Evolutionary conservation across 2,329 filamentous ascomycete genomes (phyloP).

Genomic region (Pseudopyrenochaeta lycopersici): DNA sequence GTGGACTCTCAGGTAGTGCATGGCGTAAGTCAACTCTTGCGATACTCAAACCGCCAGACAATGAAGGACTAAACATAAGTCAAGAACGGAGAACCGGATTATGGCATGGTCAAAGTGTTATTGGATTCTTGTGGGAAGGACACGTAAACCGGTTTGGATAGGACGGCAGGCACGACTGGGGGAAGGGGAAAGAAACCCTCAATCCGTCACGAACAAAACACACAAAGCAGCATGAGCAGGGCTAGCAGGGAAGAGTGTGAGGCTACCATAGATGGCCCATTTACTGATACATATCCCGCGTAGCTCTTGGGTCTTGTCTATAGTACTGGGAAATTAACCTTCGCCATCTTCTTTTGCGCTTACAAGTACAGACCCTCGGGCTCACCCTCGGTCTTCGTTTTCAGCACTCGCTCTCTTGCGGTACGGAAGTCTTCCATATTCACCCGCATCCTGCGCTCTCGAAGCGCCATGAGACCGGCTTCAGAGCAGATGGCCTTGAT

Average conservation of each 20-base stretch:
- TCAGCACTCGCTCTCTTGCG: conserved; percentile 91
- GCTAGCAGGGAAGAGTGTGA: conserved; percentile 7
- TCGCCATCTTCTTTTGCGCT: background rate
- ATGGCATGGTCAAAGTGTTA: too few species aligned
- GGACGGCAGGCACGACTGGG: background rate
- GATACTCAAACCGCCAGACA: too few species aligned
- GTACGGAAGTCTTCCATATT: conserved; percentile 98
- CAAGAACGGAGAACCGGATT: too few species aligned
- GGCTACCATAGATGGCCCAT: conserved; percentile 9
- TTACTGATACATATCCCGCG: conserved; percentile 29
- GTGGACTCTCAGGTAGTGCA: too few species aligned
- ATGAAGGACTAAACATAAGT: too few species aligned
- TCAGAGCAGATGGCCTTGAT: conserved; percentile 99
- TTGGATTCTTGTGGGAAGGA: too few species aligned
- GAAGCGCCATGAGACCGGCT: conserved; percentile 90
- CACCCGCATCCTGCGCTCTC: conserved; percentile 95
- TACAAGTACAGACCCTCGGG: conserved; percentile 99
- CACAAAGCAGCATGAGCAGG: background rate
- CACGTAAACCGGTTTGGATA: too few species aligned
- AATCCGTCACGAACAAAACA: background rate
- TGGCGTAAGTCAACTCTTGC: too few species aligned
- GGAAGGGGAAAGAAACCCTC: background rate
- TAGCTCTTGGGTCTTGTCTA: conserved; percentile 7
- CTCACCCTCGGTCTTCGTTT: conserved; percentile 98
- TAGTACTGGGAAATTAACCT: background rate